Conservation (phyloP, 2,329 filamentous ascomycete species). For the Onygenales sp. region DNA sequence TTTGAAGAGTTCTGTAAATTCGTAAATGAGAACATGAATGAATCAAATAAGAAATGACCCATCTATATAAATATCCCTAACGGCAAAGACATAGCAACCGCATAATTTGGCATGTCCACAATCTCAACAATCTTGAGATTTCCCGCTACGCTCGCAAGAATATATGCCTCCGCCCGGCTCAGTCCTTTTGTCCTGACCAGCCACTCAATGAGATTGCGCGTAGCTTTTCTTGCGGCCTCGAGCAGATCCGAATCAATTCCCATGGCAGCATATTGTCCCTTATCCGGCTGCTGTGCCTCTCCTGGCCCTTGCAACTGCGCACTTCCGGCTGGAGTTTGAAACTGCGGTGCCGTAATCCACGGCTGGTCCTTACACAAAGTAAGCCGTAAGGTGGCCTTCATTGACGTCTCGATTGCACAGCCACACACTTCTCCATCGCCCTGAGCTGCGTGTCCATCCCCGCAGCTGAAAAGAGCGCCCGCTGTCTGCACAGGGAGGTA, state of each 20-base stretch:
- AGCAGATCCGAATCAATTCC: constrained; percentile 40
- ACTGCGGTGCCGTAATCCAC: constrained; percentile 42
- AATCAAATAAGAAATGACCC: neutral
- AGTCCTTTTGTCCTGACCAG: constrained; percentile 39
- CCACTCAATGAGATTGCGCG: constrained; percentile 42
- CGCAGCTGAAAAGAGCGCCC: constrained; percentile 45
- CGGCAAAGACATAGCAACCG: constrained; percentile 41
- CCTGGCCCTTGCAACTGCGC: constrained; percentile 16
- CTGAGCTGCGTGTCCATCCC: constrained; percentile 47
- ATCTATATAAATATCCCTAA: constrained; percentile 35
- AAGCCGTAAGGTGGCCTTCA: constrained; percentile 41
- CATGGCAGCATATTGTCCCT: constrained; percentile 38
- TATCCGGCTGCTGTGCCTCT: constrained; percentile 15
- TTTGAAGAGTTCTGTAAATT: no score
- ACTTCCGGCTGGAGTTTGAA: constrained; percentile 26
- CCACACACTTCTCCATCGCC: constrained; percentile 48
- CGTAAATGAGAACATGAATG: neutral
- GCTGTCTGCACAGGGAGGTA: constrained; percentile 42
- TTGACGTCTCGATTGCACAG: constrained; percentile 47
- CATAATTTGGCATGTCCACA: constrained; percentile 47
- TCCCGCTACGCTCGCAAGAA: constrained; percentile 42
- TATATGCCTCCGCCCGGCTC: constrained; percentile 41
- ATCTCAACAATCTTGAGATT: constrained; percentile 44
- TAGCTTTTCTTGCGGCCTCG: constrained; percentile 41
- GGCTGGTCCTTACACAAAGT: constrained; percentile 38